Evolutionary conservation across 2,329 filamentous ascomycete species (phyloP).

Genomic region (Claviceps purpurea): DNA sequence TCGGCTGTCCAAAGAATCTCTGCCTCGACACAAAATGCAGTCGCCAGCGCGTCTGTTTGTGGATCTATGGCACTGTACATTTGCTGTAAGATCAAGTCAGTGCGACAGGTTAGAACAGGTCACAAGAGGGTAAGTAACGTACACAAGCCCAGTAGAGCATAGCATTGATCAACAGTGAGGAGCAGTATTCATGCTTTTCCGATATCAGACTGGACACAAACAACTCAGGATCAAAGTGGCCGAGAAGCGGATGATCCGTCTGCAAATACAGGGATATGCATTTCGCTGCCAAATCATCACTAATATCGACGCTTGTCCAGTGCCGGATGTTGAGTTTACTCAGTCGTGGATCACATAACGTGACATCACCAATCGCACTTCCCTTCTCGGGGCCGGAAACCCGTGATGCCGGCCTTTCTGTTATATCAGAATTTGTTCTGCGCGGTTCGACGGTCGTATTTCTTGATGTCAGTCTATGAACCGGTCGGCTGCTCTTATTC

Average conservation of each 20-base stretch:
- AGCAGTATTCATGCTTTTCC: conserved; percentile 15
- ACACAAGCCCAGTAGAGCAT: conserved; percentile 23
- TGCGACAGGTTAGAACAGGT: too few relatives aligned
- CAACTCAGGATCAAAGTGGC: conserved; percentile 20
- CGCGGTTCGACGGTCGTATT: background rate
- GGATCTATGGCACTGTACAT: conserved; percentile 21
- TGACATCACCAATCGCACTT: background rate
- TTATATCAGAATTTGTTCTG: background rate
- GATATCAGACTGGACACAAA: conserved; percentile 21
- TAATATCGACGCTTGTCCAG: conserved; percentile 20
- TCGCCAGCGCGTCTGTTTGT: conserved; percentile 9
- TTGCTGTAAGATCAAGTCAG: conserved; percentile 12
- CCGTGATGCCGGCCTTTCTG: background rate
- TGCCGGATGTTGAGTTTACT: conserved; percentile 13
- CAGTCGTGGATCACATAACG: conserved; percentile 16
- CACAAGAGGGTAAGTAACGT: conserved; percentile 5
- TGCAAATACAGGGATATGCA: conserved; percentile 22
- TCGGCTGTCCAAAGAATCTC: conserved; percentile 14
- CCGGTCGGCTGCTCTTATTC: background rate
- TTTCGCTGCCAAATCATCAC: conserved; percentile 15
- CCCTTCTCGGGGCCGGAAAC: too few relatives aligned
- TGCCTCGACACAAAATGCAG: conserved; percentile 14
- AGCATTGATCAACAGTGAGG: conserved; percentile 21
- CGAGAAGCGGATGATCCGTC: conserved; percentile 24
- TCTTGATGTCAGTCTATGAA: background rate